Base-by-base conservation (phyloP, 2,329 filamentous ascomycete genomes). In the Colletotrichum sansevieriae region DNA sequence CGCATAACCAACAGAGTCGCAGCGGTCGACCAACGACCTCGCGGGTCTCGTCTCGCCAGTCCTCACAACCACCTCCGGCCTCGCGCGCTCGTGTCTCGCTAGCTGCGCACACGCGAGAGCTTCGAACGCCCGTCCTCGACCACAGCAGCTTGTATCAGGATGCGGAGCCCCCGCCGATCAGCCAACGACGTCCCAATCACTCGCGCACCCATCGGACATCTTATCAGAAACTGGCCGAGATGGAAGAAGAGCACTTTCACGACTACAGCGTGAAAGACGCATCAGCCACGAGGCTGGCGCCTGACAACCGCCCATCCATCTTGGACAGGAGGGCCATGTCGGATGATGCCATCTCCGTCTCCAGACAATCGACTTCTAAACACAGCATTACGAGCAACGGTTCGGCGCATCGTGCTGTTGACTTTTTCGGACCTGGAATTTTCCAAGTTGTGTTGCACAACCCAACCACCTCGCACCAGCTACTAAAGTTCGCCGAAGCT, bases 391-490 rank as follows among this genome's bases (percentile, higher is more conserved):
- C 41, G 33, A 71, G 65, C 52, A 61, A 56, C 11, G 62, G 62
- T 2, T 65, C 63, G 3, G 59, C 65, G 7, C 68, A 39, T 8
- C 71, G 69, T 0, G 76, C 83, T 20, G 78, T 82, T 0, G 82
- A 86, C 51, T 84, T 88, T 69, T 82, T 87, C 63, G 81, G 83
- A 29, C 76, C 77, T 6, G 84, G 86, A 11, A 81, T 85, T 22
- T 84, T 88, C 61, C 81, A 83, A 49, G 76, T 84, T 67, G 85
- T 84, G 0, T 78, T 88, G 49, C 80, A 82, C 65, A 83, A 87
- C 68, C 83, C 84, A 0, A 79, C 78, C 3, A 85, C 84, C 0
- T 80, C 80, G 1, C 78, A 82, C 63, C 80, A 83, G 51, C 75
- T 89, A 18, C 78, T 82, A 65, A 81, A 79, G 49, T 88, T 87